Conservation (phyloP, 78 protist species). For the Polysphondylium violaceum region DNA sequence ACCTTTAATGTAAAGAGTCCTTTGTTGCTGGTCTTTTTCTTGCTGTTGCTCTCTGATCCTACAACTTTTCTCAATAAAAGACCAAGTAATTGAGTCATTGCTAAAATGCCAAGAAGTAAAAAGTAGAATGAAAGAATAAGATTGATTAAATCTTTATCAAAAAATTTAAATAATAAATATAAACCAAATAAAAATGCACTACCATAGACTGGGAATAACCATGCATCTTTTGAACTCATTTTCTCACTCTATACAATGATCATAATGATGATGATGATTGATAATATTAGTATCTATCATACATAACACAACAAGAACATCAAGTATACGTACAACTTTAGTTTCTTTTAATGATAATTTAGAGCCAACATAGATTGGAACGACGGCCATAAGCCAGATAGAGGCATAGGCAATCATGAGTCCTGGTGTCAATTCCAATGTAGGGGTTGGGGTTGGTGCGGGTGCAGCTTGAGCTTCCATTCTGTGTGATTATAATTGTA, state of each 20-base stretch:
- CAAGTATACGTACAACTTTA: conserved; percentile 17
- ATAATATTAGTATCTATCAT: not conserved
- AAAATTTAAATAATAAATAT: conserved; percentile 81
- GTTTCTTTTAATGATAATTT: conserved; percentile 71
- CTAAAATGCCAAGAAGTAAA: conserved; percentile 71
- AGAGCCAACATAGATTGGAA: conserved; percentile 85
- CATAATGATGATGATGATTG: not conserved
- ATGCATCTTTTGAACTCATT: conserved; percentile 87
- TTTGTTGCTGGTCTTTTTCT: not conserved
- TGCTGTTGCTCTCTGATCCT: not conserved
- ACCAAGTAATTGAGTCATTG: conserved; percentile 14
- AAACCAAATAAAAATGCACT: conserved; percentile 79
- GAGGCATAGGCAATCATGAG: conserved; percentile 74
- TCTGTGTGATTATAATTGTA: too few species aligned
- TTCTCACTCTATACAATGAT: conserved; percentile 35
- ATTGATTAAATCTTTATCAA: conserved; percentile 80
- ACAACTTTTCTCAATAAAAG: not conserved
- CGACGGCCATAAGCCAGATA: conserved; percentile 79
- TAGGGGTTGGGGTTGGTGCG: too few species aligned
- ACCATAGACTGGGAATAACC: conserved; percentile 88
- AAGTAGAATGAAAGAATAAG: conserved; percentile 74
- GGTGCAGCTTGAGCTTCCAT: too few species aligned
- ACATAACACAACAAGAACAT: not conserved
- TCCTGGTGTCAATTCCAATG: too few species aligned
- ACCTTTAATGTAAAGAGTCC: conserved; percentile 14